Base-by-base conservation (phyloP, 306 rosid genomes). In the Arachis hypogaea region DNA sequence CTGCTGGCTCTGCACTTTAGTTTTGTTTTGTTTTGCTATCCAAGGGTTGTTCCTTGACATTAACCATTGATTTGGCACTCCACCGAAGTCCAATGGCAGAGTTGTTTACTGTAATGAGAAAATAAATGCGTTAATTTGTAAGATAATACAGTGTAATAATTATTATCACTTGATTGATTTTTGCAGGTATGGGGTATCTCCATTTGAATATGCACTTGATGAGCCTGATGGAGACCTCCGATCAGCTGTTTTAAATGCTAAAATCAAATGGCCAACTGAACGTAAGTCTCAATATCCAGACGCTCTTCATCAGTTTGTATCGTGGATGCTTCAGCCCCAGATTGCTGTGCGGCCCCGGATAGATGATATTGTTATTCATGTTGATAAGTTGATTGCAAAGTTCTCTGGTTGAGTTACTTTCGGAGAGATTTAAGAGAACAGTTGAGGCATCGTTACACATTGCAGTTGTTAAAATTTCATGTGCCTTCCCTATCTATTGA, bases 291-390 rank as follows among this genome's bases (percentile, higher is more conserved):
- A 92, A 57, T 95, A 92, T 80, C 98, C 97, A 28, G 99, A 95
- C 3, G 98, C 98, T 28, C 90, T 95, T 73, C 97, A 83, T 80
- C 92, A 89, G 87, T 94, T 95, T 16, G 96, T 95, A 49, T 87
- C 93, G 59, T 95, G 99, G 99, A 92, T 95, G 99, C 98, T 95
- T 88, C 99, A 92, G 76, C 93, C 99, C 16, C 97, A 88, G 77
- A 86, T 89, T 56, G 78, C 93, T 14, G 88, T 95, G 59, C 88
- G 99, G 67, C 99, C 99, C 11, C 83, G 81, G 66, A 95, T 95
- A 51, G 90, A 90, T 11, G 99, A 95, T 76, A 95, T 95, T 77
- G 33, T 90, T 29, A 90, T 95, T 73, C 99, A 95, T 30, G 97
- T 95, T 11, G 99, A 95, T 80, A 95, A 95, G 92, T 83, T 95